These are phyloP conservation scores for Chaetoscypha palmicola DNA, from an alignment of 2,329 filamentous ascomycete species.

Conservation along the genomic window DNA sequence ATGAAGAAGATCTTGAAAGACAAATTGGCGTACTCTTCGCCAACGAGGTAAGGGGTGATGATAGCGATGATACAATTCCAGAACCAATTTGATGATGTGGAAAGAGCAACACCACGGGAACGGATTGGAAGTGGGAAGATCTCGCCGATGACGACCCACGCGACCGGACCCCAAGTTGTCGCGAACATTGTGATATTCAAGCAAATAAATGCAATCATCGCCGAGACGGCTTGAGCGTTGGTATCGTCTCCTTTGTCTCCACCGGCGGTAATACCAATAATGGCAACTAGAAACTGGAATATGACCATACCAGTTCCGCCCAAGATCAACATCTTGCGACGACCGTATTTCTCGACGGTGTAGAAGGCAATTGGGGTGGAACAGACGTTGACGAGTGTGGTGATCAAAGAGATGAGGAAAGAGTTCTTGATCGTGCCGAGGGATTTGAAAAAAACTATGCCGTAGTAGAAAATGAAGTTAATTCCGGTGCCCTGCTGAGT, in stretches of 20 bases:
- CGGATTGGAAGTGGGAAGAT: constrained; percentile 82
- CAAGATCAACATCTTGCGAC: constrained; percentile 70
- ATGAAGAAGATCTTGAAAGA: constrained; percentile 70
- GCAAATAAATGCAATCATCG: constrained; percentile 82
- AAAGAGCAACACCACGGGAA: constrained; percentile 69
- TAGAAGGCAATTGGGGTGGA: constrained; percentile 86
- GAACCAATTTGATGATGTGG: constrained; percentile 61
- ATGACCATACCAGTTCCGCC: constrained; percentile 78
- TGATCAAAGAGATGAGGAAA: constrained; percentile 80
- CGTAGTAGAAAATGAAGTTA: constrained; percentile 90
- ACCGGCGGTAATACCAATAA: constrained; percentile 59
- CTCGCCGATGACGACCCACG: constrained; percentile 79
- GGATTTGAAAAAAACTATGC: constrained; percentile 75
- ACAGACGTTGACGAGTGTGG: constrained; percentile 79
- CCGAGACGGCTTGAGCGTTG: constrained; percentile 45
- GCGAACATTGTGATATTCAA: constrained; percentile 80
- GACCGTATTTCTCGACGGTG: constrained; percentile 74
- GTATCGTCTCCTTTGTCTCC: constrained; percentile 54
- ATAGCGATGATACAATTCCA: constrained; percentile 78
- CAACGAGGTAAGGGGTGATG: constrained; percentile 70
- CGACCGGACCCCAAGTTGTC: constrained; percentile 73
- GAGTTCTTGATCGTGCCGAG: constrained; percentile 68
- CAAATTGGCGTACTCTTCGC: constrained; percentile 63
- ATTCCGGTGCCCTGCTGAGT: constrained; percentile 73
- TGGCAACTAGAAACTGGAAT: constrained; percentile 80